Percentiles rank a stretch among this genome's conserved stretches.
Evolutionary conservation across 371 early-diverging fungal species (phyloP).

Genomic region (Dichotomocladium elegans): DNA sequence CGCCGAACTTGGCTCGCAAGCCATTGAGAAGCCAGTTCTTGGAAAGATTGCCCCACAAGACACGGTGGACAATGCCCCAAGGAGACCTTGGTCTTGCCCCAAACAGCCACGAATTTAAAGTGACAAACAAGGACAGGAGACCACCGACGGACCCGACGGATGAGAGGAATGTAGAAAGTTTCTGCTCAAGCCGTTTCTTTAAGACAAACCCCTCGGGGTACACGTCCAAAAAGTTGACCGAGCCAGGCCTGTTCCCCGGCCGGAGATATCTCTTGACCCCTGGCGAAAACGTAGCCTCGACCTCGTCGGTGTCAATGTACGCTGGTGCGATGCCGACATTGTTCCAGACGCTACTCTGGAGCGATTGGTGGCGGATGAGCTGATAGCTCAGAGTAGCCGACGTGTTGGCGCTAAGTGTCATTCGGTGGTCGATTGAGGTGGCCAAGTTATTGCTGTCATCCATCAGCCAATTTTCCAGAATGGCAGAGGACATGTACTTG

Average conservation of each 20-base stretch:
- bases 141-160: slow-evolving; percentile 27
- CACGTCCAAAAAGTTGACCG: slow-evolving; percentile 3
- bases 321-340: slow-evolving; percentile 16
- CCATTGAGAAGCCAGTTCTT: slow-evolving; percentile 7
- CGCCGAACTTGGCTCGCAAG: slow-evolving; percentile 5
- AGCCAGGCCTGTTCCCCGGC: neutral
- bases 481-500: slow-evolving; percentile 2
- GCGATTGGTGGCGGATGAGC: slow-evolving; percentile 11
- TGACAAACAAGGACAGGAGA: slow-evolving; percentile 28
- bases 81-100: slow-evolving; percentile 32
- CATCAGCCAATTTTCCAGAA: slow-evolving; percentile 10
- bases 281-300: slow-evolving; percentile 13
- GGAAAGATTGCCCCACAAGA: slow-evolving; percentile 17
- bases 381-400: slow-evolving; percentile 12
- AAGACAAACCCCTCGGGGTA: neutral
- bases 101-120: slow-evolving; percentile 24
- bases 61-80: slow-evolving; percentile 30
- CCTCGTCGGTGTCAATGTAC: slow-evolving; percentile 10
- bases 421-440: neutral
- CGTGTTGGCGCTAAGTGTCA: neutral
- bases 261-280: neutral
- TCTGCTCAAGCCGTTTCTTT: slow-evolving; percentile 11
- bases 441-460: slow-evolving; percentile 19
- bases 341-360: slow-evolving; percentile 19
- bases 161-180: slow-evolving; percentile 15